These are phyloP conservation scores for Royoungia palumana DNA, from an alignment of 768 basidiomycete species.

Conservation along the genomic window DNA sequence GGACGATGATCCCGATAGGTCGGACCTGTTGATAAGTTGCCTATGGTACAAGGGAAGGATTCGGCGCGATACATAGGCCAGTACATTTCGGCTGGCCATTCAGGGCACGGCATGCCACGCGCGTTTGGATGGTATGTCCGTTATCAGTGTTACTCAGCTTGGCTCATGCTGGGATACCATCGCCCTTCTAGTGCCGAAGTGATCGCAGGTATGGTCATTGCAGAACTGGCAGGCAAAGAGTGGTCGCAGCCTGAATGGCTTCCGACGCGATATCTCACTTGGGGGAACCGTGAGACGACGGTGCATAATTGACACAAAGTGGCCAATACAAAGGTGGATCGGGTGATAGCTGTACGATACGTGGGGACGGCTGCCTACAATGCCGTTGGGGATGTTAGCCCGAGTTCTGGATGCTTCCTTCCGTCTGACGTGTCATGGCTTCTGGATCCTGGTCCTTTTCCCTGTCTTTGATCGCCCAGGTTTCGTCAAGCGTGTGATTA, in stretches of 20 bases:
- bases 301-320: background rate
- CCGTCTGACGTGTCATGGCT: background rate
- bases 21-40: conserved; percentile 48
- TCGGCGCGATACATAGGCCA: conserved; percentile 47
- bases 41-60: conserved; percentile 11
- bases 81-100: conserved; percentile 69
- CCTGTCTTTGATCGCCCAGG: conserved; percentile 3
- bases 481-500: conserved; percentile 3
- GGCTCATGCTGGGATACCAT: background rate
- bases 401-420: background rate
- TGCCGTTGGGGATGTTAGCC: no score
- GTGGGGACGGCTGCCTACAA: background rate
- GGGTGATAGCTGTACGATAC: background rate
- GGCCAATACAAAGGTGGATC: background rate
- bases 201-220: conserved; percentile 54
- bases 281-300: conserved; percentile 11
- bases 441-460: background rate
- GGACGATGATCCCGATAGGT: conserved; percentile 40
- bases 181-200: conserved; percentile 51
- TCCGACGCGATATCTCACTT: conserved; percentile 51
- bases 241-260: conserved; percentile 64
- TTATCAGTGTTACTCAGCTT: background rate
- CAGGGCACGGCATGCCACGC: conserved; percentile 80
- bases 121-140: conserved; percentile 55
- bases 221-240: conserved; percentile 39